Evolutionary conservation across 176 grass and related monocot genomes (phyloP).

Genomic region (Paspalum notatum): DNA sequence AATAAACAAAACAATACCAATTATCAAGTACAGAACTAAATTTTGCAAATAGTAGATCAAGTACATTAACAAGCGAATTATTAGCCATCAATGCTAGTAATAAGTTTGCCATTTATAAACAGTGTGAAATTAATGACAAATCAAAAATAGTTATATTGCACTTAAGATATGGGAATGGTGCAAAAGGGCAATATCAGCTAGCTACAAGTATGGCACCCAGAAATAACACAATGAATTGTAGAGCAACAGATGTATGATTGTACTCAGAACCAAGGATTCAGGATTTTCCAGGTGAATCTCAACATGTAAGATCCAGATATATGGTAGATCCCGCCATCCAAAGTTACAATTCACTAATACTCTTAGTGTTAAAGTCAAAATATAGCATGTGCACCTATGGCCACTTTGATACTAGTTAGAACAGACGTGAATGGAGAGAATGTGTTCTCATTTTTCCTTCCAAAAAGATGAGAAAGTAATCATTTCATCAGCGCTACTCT

Average conservation of each 20-base stretch:
- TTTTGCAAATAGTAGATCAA: background rate
- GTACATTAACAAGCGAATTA: constrained; percentile 12
- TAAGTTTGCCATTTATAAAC: background rate
- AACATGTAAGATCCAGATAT: background rate
- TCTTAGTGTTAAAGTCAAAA: background rate
- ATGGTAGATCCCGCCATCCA: background rate
- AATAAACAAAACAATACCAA: constrained; percentile 40
- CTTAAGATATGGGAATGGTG: background rate
- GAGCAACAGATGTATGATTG: background rate
- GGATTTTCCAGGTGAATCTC: background rate
- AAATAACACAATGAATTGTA: background rate
- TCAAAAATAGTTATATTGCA: constrained; percentile 14
- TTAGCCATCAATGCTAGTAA: background rate
- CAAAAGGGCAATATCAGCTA: background rate
- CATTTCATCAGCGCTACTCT: constrained; percentile 6
- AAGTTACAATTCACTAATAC: background rate
- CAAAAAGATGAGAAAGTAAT: constrained; percentile 22
- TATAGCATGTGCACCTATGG: constrained; percentile 3
- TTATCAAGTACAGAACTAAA: constrained; percentile 12
- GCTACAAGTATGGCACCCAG: background rate
- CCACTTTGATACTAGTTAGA: background rate
- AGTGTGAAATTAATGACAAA: constrained; percentile 25
- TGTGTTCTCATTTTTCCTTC: background rate
- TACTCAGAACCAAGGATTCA: background rate
- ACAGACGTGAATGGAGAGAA: constrained; percentile 19